phyloP scores from a whole-genome alignment of 345 rosid species.

The Cardamine chenopodiifolia region DNA sequence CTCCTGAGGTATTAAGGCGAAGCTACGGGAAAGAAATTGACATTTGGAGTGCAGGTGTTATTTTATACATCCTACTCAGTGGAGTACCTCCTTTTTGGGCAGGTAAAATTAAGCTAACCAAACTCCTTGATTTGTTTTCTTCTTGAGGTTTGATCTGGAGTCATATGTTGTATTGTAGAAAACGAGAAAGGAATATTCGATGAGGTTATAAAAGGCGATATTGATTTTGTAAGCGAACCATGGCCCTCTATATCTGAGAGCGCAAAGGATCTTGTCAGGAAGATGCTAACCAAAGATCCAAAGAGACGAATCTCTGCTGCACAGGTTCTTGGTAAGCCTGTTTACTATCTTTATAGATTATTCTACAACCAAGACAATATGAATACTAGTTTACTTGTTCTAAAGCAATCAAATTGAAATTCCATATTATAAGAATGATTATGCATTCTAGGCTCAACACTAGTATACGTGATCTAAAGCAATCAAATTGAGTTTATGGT shows the following conservation, averaged over 20 bases:
- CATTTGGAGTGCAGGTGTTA: constrained; percentile 93
- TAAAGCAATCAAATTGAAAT: too few relatives aligned
- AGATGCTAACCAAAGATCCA: constrained; percentile 79
- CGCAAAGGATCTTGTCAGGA: constrained; percentile 88
- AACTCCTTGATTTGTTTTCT: not conserved
- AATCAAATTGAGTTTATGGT: not conserved
- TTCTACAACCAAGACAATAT: not conserved
- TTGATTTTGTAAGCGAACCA: constrained; percentile 75
- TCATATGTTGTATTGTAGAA: constrained; percentile 50
- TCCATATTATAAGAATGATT: too few relatives aligned
- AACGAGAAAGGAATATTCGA: constrained; percentile 82
- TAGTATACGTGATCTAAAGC: not conserved
- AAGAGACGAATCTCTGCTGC: constrained; percentile 73
- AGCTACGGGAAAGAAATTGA: constrained; percentile 93
- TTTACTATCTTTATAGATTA: not conserved
- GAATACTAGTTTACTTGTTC: not conserved
- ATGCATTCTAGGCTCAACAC: too few relatives aligned
- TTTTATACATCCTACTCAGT: constrained; percentile 82
- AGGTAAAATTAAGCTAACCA: constrained; percentile 51
- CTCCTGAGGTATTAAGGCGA: constrained; percentile 85
- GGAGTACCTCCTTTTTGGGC: constrained; percentile 99
- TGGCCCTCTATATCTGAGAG: constrained; percentile 88
- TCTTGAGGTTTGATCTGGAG: not conserved
- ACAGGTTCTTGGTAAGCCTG: constrained; percentile 76
- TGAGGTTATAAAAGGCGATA: constrained; percentile 68